phyloP scores from a whole-genome alignment of 371 early-diverging fungal genomes.

The Mycotypha africana region DNA sequence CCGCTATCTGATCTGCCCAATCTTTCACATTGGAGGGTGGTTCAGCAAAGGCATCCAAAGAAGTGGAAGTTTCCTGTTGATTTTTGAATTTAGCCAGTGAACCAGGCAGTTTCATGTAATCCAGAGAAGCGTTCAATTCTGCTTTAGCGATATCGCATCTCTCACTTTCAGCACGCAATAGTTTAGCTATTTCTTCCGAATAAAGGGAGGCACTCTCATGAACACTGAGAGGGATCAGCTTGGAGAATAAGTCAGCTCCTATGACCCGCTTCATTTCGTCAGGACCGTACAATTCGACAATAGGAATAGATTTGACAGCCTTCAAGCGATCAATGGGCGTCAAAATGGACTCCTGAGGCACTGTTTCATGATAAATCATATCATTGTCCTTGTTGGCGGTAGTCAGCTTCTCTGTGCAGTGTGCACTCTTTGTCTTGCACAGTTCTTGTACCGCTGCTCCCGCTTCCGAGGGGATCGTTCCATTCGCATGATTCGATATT shows the following conservation, averaged over 20 bases:
- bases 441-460: constrained; percentile 60
- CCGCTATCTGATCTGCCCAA: constrained; percentile 57
- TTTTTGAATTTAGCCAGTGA: constrained; percentile 73
- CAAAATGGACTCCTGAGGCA: constrained; percentile 76
- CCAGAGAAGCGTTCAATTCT: constrained; percentile 80
- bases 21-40: constrained; percentile 59
- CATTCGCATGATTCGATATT: constrained; percentile 43
- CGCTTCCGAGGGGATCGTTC: constrained; percentile 50
- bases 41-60: constrained; percentile 47
- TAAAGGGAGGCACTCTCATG: constrained; percentile 91
- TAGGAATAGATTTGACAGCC: constrained; percentile 71
- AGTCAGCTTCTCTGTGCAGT: constrained; percentile 56
- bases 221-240: constrained; percentile 85
- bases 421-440: constrained; percentile 51
- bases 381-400: constrained; percentile 86
- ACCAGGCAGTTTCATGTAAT: constrained; percentile 80
- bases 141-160: constrained; percentile 75
- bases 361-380: constrained; percentile 88
- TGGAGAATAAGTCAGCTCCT: constrained; percentile 82
- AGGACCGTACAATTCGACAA: constrained; percentile 65
- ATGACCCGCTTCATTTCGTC: constrained; percentile 70
- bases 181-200: constrained; percentile 91
- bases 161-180: constrained; percentile 77
- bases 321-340: constrained; percentile 78
- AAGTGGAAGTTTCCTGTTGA: constrained; percentile 33